Conservation (phyloP, 1,284 basidiomycete genomes). For the Ganoderma lucidum region DNA sequence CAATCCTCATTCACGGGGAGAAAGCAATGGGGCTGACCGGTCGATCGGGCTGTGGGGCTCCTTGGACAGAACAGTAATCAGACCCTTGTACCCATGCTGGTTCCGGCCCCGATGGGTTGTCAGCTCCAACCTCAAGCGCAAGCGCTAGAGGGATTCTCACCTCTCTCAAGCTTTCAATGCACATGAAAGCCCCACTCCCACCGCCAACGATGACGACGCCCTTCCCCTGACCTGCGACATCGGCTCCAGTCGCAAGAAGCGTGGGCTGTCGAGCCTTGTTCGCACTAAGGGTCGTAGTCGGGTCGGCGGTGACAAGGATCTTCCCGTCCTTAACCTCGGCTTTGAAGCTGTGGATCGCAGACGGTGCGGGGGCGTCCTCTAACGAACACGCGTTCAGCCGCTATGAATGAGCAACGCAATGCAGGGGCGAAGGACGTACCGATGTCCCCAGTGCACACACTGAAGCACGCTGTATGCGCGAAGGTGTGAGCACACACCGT, state of each 20-base stretch:
- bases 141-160: constrained; percentile 43
- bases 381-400: constrained; percentile 36
- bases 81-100: constrained; percentile 80
- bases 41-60: constrained; percentile 90
- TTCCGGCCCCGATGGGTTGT: background rate
- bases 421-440: constrained; percentile 47
- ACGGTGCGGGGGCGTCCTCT: constrained; percentile 93
- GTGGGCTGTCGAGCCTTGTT: constrained; percentile 71
- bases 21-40: constrained; percentile 53
- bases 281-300: constrained; percentile 70
- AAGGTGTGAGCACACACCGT: constrained; percentile 10
- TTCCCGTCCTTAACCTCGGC: constrained; percentile 76
- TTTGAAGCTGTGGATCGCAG: constrained; percentile 86
- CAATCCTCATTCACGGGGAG: background rate
- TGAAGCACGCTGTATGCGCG: constrained; percentile 80
- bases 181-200: constrained; percentile 83
- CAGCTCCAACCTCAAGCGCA: constrained; percentile 13
- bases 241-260: constrained; percentile 49
- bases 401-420: too few species aligned
- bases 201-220: constrained; percentile 91
- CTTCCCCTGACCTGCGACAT: constrained; percentile 33
- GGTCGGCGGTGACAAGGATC: constrained; percentile 84
- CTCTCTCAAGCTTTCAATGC: constrained; percentile 87
- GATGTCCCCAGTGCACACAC: constrained; percentile 82
- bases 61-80: constrained; percentile 83